Evolutionary conservation across 371 early-diverging fungal species (phyloP).

Genomic region (Dentiscutata heterogama): DNA sequence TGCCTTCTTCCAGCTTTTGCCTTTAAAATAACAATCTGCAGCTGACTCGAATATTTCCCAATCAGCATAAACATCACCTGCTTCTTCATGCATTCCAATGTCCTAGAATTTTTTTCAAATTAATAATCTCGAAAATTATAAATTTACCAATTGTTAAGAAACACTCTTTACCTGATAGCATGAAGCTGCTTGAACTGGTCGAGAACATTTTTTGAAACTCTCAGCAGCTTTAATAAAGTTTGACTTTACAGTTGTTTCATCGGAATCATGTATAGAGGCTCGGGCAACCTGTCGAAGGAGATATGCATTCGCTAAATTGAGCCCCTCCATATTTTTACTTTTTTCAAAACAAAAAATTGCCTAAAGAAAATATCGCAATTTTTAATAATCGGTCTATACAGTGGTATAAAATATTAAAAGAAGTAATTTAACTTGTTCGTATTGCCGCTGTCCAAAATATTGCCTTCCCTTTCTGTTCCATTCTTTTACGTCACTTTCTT

Average conservation of each 20-base stretch:
- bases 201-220: constrained; percentile 16
- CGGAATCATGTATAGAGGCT: constrained; percentile 13
- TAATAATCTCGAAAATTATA: background rate
- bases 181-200: constrained; percentile 13
- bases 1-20: background rate
- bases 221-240: constrained; percentile 29
- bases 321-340: constrained; percentile 13
- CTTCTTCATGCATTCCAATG: constrained; percentile 10
- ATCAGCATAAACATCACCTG: constrained; percentile 1
- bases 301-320: constrained; percentile 29
- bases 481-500: background rate
- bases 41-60: constrained; percentile 20
- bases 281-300: constrained; percentile 24
- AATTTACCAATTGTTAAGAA: background rate
- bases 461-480: constrained; percentile 19
- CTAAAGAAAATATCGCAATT: constrained; percentile 6
- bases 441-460: constrained; percentile 23
- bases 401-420: background rate
- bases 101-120: background rate
- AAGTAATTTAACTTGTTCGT: constrained; percentile 20
- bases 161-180: constrained; percentile 32
- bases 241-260: background rate
- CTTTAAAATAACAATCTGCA: constrained; percentile 10
- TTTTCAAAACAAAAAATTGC: constrained; percentile 41
- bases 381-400: background rate